These are phyloP conservation scores for Zarea fungicola DNA, from an alignment of 2,329 filamentous ascomycete genomes.

Conservation along the genomic window DNA sequence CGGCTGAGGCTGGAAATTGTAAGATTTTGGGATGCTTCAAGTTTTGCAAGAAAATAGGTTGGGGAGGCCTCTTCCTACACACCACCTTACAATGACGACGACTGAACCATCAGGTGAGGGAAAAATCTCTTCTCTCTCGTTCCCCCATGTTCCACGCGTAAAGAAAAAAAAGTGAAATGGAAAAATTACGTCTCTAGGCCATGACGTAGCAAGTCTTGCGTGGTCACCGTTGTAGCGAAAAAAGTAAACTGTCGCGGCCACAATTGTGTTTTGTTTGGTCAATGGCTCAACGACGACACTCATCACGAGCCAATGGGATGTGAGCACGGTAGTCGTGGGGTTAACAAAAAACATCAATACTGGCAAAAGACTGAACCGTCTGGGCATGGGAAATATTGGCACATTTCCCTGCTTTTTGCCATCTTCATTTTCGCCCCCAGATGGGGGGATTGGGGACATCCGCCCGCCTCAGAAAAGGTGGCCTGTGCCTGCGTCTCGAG, in stretches of 20 bases:
- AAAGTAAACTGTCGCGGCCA: slow-evolving; percentile 1
- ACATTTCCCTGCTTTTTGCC: slow-evolving; percentile 1
- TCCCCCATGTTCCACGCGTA: neutral
- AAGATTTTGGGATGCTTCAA: too few relatives aligned
- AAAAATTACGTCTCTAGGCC: slow-evolving; percentile 2
- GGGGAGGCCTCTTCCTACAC: too few relatives aligned
- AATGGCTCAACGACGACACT: neutral
- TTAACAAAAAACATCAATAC: too few relatives aligned
- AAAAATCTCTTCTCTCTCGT: too few relatives aligned
- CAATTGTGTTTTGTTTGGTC: slow-evolving; percentile 3
- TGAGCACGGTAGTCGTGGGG: neutral
- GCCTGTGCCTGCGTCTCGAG: slow-evolving; percentile 4
- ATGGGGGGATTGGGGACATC: neutral
- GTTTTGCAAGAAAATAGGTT: neutral
- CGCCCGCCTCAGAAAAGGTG: neutral
- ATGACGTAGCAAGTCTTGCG: slow-evolving; percentile 7
- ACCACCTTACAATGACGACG: too few relatives aligned
- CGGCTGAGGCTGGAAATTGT: slow-evolving; percentile 1
- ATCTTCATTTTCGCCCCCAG: neutral
- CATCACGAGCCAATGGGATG: slow-evolving; percentile 2
- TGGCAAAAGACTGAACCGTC: too few relatives aligned
- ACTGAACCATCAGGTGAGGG: too few relatives aligned
- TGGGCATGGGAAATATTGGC: neutral
- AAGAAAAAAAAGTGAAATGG: neutral
- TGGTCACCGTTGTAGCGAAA: too few relatives aligned